Base-by-base conservation (phyloP, 306 rosid species). In the Lotus japonicus region DNA sequence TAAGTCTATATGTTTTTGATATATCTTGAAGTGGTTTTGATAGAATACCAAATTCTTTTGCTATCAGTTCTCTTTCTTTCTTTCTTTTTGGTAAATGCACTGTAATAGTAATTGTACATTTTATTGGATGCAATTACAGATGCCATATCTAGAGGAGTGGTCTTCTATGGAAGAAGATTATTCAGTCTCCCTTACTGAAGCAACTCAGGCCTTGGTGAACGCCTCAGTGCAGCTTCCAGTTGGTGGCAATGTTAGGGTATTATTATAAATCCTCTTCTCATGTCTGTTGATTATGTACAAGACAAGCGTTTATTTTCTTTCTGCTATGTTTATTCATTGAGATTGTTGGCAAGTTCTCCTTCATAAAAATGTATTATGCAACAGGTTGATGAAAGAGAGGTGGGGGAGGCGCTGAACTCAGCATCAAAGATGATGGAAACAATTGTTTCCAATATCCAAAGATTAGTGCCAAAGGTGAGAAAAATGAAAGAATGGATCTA, bases 71-170 rank as follows among this genome's bases (percentile, higher is more conserved):
- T 66, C n/a, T 26, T 35, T 33, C 23, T 52, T 31, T 31, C 36
- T 21, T 21, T 21, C 3, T 21, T 21, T 6, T 58, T 15, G 45
- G 17, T 61, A 28, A 43, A 36, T 43, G 58, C 43, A 38, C 13
- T 3, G 42, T 56, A 28, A 26, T 45, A 13, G 68, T 43, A 64
- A 82, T 79, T 58, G 42, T 15, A 12, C 54, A 50, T 57, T 58
- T 18, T 66, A 17, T 12, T 77, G 38, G 70, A 26, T 64, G 46
- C 63, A 26, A 59, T 80, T 77, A 64, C 80, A 91, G 97, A 79
- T 82, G 78, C 91, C 96, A 17, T 78, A 74, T 71, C 66, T 91
- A 80, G 89, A 84, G 57, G 89, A 83, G 81, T 91, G 97, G 97
- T 83, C 87, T 42, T 43, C 66, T 68, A 66, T 88, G 28, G 79